A percentile compares a stretch with the other conserved stretches of the same genome.
Evolutionary conservation across 768 basidiomycete species (phyloP).

Genomic region (Suillus sp.): DNA sequence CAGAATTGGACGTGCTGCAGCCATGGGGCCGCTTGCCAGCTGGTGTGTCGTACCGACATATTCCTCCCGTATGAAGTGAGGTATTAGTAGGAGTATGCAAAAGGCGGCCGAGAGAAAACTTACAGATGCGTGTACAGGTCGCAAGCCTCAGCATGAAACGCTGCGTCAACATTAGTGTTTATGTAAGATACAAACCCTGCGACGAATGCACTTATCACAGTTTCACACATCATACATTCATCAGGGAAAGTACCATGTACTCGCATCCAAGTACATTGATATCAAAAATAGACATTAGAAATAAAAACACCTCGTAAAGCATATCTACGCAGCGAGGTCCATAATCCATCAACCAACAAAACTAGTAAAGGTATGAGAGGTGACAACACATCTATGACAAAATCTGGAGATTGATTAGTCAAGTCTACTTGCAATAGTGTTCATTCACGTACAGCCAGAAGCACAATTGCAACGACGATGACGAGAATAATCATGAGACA

Average conservation of each 20-base stretch:
- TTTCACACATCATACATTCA: too few relatives aligned
- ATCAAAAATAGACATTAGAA: slow-evolving; percentile 24
- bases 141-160: neutral
- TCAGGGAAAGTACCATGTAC: neutral
- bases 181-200: neutral
- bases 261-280: neutral
- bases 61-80: neutral
- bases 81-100: neutral
- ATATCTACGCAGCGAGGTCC: neutral
- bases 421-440: slow-evolving; percentile 7
- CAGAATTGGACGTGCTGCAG: neutral
- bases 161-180: too few relatives aligned
- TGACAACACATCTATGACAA: slow-evolving; percentile 20
- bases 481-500: slow-evolving; percentile 89
- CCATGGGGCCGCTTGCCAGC: neutral
- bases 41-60: neutral
- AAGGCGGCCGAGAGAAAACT: neutral
- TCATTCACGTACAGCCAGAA: slow-evolving; percentile 77
- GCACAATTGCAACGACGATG: slow-evolving; percentile 83
- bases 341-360: neutral
- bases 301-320: slow-evolving; percentile 27
- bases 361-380: neutral
- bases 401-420: neutral
- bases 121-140: neutral
- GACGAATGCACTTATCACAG: neutral